A percentile compares a stretch with the other conserved stretches of the same genome.
Conservation (phyloP, 768 basidiomycete species). For the Pleurotus sapidus region DNA sequence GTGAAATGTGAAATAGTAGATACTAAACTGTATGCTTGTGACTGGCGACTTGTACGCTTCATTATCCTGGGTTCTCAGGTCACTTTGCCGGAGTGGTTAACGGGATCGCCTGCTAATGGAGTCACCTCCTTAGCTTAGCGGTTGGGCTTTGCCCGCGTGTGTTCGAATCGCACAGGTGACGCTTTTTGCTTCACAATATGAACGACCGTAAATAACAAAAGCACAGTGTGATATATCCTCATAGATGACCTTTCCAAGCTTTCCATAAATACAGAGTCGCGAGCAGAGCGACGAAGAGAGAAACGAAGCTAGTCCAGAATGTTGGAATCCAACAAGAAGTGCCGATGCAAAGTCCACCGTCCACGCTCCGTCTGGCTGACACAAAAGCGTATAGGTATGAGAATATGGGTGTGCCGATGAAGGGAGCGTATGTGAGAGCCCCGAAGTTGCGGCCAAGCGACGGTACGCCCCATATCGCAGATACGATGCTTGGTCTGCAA, state of each 20-base stretch:
- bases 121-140: constrained; percentile 8
- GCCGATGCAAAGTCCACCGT: constrained; percentile 52
- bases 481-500: constrained; percentile 64
- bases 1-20: neutral
- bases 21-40: neutral
- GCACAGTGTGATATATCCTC: constrained; percentile 7
- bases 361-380: constrained; percentile 45
- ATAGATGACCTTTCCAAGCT: constrained; percentile 59
- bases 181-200: constrained; percentile 7
- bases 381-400: constrained; percentile 79
- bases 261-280: constrained; percentile 55
- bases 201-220: neutral
- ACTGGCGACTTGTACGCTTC: neutral
- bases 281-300: constrained; percentile 41
- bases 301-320: constrained; percentile 48
- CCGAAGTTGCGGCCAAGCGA: constrained; percentile 78
- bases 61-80: neutral
- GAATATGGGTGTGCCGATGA: constrained; percentile 71
- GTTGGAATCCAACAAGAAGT: constrained; percentile 63
- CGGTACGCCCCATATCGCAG: constrained; percentile 68
- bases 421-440: constrained; percentile 69
- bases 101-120: constrained; percentile 23
- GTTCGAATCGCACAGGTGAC: constrained; percentile 28
- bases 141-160: constrained; percentile 23
- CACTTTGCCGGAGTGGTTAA: constrained; percentile 28